Percentiles rank a stretch among this genome's conserved stretches.
These are phyloP conservation scores for Onygenales sp. DNA, from an alignment of 2,329 filamentous ascomycete species.

Conservation along the genomic window DNA sequence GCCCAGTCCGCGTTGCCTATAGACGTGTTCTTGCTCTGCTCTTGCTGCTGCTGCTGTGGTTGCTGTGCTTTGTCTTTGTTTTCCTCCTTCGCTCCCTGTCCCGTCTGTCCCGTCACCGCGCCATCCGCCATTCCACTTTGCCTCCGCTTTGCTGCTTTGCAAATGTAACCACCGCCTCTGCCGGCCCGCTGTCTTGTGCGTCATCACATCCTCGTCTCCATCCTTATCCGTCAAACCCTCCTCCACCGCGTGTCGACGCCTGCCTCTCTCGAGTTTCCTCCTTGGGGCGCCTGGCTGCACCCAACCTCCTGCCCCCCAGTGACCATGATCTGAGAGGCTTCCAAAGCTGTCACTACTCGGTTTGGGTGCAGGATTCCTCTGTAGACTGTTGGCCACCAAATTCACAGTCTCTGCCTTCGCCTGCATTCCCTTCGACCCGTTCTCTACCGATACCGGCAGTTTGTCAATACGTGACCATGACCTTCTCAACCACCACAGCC, in stretches of 20 bases:
- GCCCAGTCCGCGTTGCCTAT: too few relatives aligned
- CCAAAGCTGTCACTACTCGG: too few relatives aligned
- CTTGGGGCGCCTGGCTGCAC: not conserved
- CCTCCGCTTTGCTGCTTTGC: conserved; percentile 1
- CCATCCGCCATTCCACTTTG: not conserved
- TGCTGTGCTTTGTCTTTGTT: not conserved
- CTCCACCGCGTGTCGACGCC: too few relatives aligned
- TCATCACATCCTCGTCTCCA: too few relatives aligned
- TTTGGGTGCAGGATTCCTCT: too few relatives aligned
- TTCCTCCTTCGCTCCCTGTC: not conserved
- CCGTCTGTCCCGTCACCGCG: not conserved
- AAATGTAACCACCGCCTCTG: too few relatives aligned
- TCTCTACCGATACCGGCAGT: not conserved
- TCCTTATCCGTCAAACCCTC: too few relatives aligned
- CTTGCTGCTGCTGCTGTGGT: not conserved
- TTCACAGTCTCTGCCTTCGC: too few relatives aligned
- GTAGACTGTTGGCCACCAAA: too few relatives aligned
- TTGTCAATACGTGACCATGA: not conserved
- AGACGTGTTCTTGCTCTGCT: not conserved
- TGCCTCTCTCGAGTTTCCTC: not conserved
- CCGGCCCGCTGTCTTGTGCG: not conserved
- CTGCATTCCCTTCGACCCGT: not conserved
- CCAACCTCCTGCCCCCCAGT: not conserved
- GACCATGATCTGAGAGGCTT: not conserved
- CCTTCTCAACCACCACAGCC: not conserved